Evolutionary conservation across 352 stramenopile genomes (phyloP).

Genomic region (Phytophthora sp.): DNA sequence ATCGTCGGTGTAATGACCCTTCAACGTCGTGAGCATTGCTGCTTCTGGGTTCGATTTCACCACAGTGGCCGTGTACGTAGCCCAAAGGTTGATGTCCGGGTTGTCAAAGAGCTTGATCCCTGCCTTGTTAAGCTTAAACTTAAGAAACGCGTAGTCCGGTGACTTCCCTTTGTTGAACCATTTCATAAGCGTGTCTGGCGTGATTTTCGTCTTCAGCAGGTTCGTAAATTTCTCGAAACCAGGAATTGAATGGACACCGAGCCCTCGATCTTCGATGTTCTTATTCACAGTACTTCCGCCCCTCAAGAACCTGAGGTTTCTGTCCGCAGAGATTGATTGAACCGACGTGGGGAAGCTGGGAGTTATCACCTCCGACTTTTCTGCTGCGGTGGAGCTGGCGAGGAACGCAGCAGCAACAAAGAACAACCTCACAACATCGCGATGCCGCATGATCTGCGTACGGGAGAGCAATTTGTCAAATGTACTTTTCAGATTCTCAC

Average conservation of each 20-base stretch:
- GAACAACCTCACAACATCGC: neutral
- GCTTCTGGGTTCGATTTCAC: conserved; percentile 3
- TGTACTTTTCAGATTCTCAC: neutral
- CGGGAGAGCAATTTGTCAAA: neutral
- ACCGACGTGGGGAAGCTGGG: neutral
- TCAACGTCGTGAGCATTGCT: neutral
- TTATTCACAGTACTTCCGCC: neutral
- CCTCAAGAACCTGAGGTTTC: conserved; percentile 6
- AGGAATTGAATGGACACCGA: neutral
- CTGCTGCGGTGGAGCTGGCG: neutral
- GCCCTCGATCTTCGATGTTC: conserved; percentile 10
- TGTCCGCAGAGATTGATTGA: neutral
- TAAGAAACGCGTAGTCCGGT: neutral
- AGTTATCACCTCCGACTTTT: neutral
- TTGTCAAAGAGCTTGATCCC: conserved; percentile 9
- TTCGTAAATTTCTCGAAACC: neutral
- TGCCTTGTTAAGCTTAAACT: conserved; percentile 10
- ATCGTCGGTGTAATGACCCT: neutral
- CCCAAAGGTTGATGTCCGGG: conserved; percentile 11
- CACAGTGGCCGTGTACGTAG: neutral
- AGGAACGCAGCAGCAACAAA: neutral
- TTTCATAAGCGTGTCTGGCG: neutral
- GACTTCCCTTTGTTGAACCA: conserved; percentile 4
- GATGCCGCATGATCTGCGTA: conserved; percentile 1
- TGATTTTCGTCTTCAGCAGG: conserved; percentile 10